Conservation (phyloP, 202 grass and related monocot genomes). For the Digitaria exilis region DNA sequence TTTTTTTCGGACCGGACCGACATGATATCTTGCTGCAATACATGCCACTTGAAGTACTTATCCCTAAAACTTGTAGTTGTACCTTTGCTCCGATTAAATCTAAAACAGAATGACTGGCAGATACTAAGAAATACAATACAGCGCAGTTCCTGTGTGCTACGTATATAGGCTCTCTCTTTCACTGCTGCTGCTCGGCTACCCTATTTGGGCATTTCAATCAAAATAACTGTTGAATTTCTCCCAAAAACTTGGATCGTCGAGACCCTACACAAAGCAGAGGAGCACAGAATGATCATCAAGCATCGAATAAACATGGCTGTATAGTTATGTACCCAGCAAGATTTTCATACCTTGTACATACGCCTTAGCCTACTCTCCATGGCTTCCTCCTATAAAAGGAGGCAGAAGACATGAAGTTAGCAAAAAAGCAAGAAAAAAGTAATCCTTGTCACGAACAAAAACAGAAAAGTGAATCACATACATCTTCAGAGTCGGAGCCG, state of each 20-base stretch:
- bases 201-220: no score
- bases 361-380: neutral
- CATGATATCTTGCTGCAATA: no score
- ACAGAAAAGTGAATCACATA: neutral
- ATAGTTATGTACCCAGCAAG: neutral
- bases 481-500: neutral
- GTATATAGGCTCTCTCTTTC: neutral
- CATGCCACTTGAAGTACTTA: no score
- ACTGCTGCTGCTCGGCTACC: neutral
- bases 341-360: neutral
- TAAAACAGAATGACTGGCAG: neutral
- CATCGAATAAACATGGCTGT: neutral
- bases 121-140: neutral
- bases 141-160: neutral
- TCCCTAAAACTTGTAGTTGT: no score
- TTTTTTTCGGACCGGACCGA: no score
- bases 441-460: neutral
- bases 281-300: neutral
- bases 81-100: no score
- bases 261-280: neutral
- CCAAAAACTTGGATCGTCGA: neutral
- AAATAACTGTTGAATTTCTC: neutral
- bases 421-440: neutral
- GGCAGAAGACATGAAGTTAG: neutral
- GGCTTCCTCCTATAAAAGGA: neutral